These are phyloP conservation scores for Fusarium sp. DNA, from an alignment of 2,329 filamentous ascomycete species.

Conservation along the genomic window DNA sequence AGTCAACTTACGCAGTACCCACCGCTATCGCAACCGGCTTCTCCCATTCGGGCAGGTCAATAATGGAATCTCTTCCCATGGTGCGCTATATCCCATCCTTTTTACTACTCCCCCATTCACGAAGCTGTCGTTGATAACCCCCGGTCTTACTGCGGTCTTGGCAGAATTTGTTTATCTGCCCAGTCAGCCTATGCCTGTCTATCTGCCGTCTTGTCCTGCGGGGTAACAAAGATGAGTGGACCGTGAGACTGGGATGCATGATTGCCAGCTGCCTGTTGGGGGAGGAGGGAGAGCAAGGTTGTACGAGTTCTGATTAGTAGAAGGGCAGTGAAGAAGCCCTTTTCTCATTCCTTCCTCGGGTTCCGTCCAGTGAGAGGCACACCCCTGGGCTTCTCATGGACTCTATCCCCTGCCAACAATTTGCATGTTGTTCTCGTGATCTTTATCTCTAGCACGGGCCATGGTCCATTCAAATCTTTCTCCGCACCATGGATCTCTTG, in stretches of 20 bases:
- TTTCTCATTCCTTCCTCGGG: background rate
- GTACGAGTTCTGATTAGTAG: background rate
- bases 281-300: conserved; percentile 1
- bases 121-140: conserved; percentile 11
- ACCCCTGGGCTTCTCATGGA: background rate
- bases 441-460: conserved; percentile 22
- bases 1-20: conserved; percentile 10
- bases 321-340: too few relatives aligned
- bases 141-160: conserved; percentile 29
- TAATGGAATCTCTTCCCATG: background rate
- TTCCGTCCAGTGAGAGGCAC: background rate
- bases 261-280: conserved; percentile 3
- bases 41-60: conserved; percentile 32
- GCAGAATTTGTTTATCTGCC: conserved; percentile 30
- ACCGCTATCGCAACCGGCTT: conserved; percentile 29
- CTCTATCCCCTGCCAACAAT: background rate
- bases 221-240: conserved; percentile 13
- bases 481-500: background rate
- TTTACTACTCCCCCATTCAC: background rate
- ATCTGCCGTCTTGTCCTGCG: conserved; percentile 34
- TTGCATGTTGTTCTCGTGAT: conserved; percentile 26
- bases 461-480: background rate
- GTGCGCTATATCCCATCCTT: background rate
- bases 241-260: background rate
- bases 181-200: conserved; percentile 15